phyloP scores from a whole-genome alignment of 148 eudicot species.

The Gaultheria prostrata region DNA sequence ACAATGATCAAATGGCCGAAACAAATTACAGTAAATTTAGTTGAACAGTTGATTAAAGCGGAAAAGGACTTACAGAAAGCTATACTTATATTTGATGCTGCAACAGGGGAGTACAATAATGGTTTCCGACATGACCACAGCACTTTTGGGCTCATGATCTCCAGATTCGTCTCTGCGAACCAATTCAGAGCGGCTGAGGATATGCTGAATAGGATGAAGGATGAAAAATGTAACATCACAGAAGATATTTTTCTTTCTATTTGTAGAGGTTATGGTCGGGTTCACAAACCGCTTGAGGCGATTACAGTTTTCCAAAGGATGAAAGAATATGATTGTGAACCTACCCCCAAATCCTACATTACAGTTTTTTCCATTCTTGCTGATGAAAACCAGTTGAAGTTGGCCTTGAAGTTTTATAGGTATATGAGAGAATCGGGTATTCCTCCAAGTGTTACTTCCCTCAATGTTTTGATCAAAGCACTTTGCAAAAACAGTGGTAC shows the following conservation, averaged over 20 bases:
- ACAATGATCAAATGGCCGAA: slow-evolving; percentile 69
- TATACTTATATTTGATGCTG: slow-evolving; percentile 64
- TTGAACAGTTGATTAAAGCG: slow-evolving; percentile 64
- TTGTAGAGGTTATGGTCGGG: slow-evolving; percentile 83
- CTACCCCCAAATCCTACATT: slow-evolving; percentile 56
- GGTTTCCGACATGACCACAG: slow-evolving; percentile 72
- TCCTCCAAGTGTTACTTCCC: slow-evolving; percentile 66
- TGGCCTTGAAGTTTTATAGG: slow-evolving; percentile 67
- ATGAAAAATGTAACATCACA: slow-evolving; percentile 53
- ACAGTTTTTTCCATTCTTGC: slow-evolving; percentile 75
- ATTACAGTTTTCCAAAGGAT: slow-evolving; percentile 64
- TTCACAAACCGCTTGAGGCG: slow-evolving; percentile 78
- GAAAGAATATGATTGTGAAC: slow-evolving; percentile 59
- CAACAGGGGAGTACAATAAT: slow-evolving; percentile 70
- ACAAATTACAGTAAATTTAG: slow-evolving; percentile 54
- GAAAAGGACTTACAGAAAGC: slow-evolving; percentile 75
- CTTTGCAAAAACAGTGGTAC: slow-evolving; percentile 75
- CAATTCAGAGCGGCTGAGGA: slow-evolving; percentile 76
- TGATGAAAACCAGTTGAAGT: slow-evolving; percentile 69
- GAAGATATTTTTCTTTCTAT: slow-evolving; percentile 65
- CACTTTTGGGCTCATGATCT: slow-evolving; percentile 68
- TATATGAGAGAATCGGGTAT: slow-evolving; percentile 73
- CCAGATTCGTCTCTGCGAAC: slow-evolving; percentile 65
- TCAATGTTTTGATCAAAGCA: slow-evolving; percentile 82
- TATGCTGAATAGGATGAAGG: slow-evolving; percentile 72